Evolutionary conservation across 2,329 filamentous ascomycete species (phyloP).

Genomic region (Aspergillus pseudonomiae): DNA sequence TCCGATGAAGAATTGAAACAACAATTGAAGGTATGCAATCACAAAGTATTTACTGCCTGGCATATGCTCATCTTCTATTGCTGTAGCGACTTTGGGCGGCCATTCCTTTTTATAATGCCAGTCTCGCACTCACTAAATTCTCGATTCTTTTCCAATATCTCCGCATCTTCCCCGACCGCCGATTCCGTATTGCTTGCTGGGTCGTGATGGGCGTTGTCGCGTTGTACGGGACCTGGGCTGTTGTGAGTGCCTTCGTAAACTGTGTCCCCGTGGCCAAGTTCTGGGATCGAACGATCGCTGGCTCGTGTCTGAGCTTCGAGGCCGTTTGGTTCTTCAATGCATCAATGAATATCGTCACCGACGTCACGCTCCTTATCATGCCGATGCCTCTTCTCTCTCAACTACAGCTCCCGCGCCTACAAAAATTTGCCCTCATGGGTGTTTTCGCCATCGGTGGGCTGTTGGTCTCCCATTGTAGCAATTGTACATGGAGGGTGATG

Average conservation of each 20-base stretch:
- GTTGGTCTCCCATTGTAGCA: conserved; percentile 22
- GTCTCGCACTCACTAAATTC: conserved; percentile 43
- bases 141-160: conserved; percentile 52
- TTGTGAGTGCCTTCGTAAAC: conserved; percentile 45
- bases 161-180: conserved; percentile 44
- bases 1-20: conserved; percentile 19
- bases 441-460: conserved; percentile 49
- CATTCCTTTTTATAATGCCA: conserved; percentile 38
- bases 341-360: conserved; percentile 46
- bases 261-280: conserved; percentile 46
- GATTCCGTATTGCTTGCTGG: conserved; percentile 38
- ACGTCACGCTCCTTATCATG: conserved; percentile 45
- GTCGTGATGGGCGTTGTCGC: conserved; percentile 36
- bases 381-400: conserved; percentile 47
- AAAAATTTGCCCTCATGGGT: conserved; percentile 44
- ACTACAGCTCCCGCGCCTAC: conserved; percentile 44
- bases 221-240: conserved; percentile 34
- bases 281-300: conserved; percentile 40
- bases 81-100: conserved; percentile 33
- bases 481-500: not conserved
- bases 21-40: conserved; percentile 30
- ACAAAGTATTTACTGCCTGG: not conserved
- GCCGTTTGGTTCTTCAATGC: conserved; percentile 48
- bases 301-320: conserved; percentile 43
- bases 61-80: not conserved